A percentile compares a stretch with the other conserved stretches of the same genome.
Evolutionary conservation across 2,329 filamentous ascomycete species (phyloP).

Genomic region (Colletotrichum sp.): DNA sequence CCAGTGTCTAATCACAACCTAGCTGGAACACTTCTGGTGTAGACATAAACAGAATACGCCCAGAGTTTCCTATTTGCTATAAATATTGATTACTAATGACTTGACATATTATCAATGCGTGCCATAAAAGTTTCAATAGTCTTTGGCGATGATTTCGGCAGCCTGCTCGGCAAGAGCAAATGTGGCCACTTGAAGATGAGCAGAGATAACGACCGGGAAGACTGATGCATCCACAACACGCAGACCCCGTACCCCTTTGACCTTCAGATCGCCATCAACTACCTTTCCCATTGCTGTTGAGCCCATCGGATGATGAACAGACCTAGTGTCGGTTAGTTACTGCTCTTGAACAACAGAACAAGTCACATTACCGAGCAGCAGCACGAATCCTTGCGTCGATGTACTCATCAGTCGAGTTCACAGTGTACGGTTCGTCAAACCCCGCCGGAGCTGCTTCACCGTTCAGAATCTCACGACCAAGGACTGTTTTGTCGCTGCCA

Average conservation of each 20-base stretch:
- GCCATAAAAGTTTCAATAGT: not conserved
- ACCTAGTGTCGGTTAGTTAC: not conserved
- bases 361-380: slow-evolving; percentile 9
- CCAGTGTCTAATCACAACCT: too few relatives aligned
- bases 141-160: slow-evolving; percentile 53
- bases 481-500: slow-evolving; percentile 9
- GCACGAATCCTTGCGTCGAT: slow-evolving; percentile 27
- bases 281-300: slow-evolving; percentile 34
- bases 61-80: too few relatives aligned
- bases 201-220: slow-evolving; percentile 39
- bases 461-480: slow-evolving; percentile 19
- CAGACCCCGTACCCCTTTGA: slow-evolving; percentile 38
- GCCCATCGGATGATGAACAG: slow-evolving; percentile 26
- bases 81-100: too few relatives aligned
- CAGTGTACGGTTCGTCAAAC: slow-evolving; percentile 19
- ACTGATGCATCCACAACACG: slow-evolving; percentile 43
- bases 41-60: too few relatives aligned
- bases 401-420: slow-evolving; percentile 25
- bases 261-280: slow-evolving; percentile 33
- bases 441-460: slow-evolving; percentile 28
- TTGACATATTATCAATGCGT: too few relatives aligned
- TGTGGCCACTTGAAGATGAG: slow-evolving; percentile 53
- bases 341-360: not conserved
- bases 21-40: too few relatives aligned
- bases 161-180: slow-evolving; percentile 66